Conservation (phyloP, 2,329 filamentous ascomycete genomes). For the Lachnellula cervina region DNA sequence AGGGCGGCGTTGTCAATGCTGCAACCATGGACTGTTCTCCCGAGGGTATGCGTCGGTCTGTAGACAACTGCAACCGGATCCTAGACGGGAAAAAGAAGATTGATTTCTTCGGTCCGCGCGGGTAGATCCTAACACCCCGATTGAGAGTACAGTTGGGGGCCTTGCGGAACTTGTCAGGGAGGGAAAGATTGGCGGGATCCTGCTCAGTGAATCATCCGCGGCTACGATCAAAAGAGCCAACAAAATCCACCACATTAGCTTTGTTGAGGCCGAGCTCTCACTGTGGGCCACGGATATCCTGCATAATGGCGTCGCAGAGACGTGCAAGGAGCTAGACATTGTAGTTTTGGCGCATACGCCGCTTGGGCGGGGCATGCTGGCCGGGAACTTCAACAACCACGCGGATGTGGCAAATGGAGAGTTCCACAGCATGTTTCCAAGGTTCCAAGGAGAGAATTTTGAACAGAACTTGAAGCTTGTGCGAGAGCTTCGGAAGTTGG, state of each 20-base stretch:
- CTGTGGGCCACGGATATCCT: slow-evolving; percentile 35
- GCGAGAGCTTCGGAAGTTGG: slow-evolving; percentile 50
- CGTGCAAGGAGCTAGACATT: slow-evolving; percentile 55
- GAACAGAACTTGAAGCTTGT: slow-evolving; percentile 59
- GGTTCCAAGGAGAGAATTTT: slow-evolving; percentile 59
- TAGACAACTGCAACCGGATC: slow-evolving; percentile 49
- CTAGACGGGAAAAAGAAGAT: slow-evolving; percentile 43
- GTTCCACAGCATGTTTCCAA: slow-evolving; percentile 53
- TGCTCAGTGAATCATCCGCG: slow-evolving; percentile 37
- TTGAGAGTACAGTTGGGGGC: slow-evolving; percentile 32
- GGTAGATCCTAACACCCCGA: slow-evolving; percentile 39
- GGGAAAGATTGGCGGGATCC: slow-evolving; percentile 40
- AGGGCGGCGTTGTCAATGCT: slow-evolving; percentile 44
- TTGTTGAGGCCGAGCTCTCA: slow-evolving; percentile 42
- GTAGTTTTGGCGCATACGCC: slow-evolving; percentile 61
- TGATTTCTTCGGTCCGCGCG: slow-evolving; percentile 50
- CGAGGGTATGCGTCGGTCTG: slow-evolving; percentile 47
- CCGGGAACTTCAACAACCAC: slow-evolving; percentile 42
- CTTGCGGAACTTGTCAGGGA: slow-evolving; percentile 33
- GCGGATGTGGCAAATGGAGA: slow-evolving; percentile 52
- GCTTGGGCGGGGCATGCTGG: slow-evolving; percentile 55
- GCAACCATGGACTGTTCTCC: slow-evolving; percentile 43
- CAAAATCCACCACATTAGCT: slow-evolving; percentile 33
- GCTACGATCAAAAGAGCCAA: slow-evolving; percentile 37
- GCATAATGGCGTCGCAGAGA: slow-evolving; percentile 34